Conservation (phyloP, 2,329 filamentous ascomycete species). For the Scedosporium boydii region DNA sequence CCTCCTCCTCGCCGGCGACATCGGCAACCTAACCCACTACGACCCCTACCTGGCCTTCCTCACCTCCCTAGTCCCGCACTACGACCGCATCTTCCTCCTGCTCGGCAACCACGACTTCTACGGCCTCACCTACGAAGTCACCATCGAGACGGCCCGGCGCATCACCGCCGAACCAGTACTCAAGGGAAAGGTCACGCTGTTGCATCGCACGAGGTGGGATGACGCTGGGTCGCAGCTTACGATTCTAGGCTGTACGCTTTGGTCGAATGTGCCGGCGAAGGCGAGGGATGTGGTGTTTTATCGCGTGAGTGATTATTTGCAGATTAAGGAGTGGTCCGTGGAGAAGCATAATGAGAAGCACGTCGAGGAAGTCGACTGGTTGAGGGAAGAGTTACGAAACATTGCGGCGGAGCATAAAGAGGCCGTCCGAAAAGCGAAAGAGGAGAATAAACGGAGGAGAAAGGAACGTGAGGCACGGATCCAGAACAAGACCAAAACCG, state of each 20-base stretch:
- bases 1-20: conserved; percentile 38
- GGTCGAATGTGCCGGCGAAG: conserved; percentile 37
- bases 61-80: conserved; percentile 27
- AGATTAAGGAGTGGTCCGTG: conserved; percentile 42
- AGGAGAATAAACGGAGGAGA: not conserved
- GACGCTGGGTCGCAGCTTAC: conserved; percentile 29
- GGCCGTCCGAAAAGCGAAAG: not conserved
- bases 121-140: conserved; percentile 26
- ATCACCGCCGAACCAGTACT: conserved; percentile 29
- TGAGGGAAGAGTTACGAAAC: conserved; percentile 27
- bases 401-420: conserved; percentile 8
- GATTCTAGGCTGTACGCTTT: conserved; percentile 48
- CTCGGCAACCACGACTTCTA: conserved; percentile 49
- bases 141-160: conserved; percentile 24
- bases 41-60: conserved; percentile 34
- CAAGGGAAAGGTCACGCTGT: conserved; percentile 27
- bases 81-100: conserved; percentile 34
- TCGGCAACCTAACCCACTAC: conserved; percentile 38
- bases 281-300: conserved; percentile 26
- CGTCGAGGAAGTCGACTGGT: conserved; percentile 38
- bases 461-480: not conserved
- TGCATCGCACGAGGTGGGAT: conserved; percentile 30
- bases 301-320: conserved; percentile 43
- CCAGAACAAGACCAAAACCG: not conserved
- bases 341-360: conserved; percentile 39